Evolutionary conservation across 1,139 yeast genomes (phyloP), one percentile per base, ranked within the genome.

Genomic region (Saccharomyces hybrid): DNA sequence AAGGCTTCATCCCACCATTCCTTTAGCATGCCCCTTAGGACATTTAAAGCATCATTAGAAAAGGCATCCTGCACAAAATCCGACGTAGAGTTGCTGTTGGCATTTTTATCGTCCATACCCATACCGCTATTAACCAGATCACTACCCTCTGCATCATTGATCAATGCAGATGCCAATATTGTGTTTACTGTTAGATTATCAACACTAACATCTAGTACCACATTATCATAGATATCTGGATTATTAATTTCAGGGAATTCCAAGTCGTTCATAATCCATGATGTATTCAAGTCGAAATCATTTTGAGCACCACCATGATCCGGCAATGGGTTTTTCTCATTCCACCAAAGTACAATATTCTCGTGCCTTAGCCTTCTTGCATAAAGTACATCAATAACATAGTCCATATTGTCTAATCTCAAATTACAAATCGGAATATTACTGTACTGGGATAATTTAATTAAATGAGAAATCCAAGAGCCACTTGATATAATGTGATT

Each of bases 1-100:
- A 88, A 73, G 0, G 97, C 98, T 65, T 84, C 88, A 66, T 89
- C 95, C 97, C 98, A 93, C 96, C 97, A 89, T 47, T 79, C 83
- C 63, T 86, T 88, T 7, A 95, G 86, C 80, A 93, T 75, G 3
- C 78, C 71, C 65, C 95, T 80, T 57, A 95, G 76, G 0, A 86
- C 85, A 14, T 77, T 70, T 57, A 93, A 74, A 1, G 96, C 88
- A 0, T 88, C 83, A 0, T 83, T 77, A n/a, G 91, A 84, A 64
- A 91, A 90, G 0, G 95, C 81, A 68, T 86, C 90, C 62, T 82
- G 85, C 3, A 90, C 86, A 64, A 82, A 82, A 21, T 81, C 76
- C 3, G 78, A 32, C 48, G 56, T 55, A 14, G 47, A 54, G 75
- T 53, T 64, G 68, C 54, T 16, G 31, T 57, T n/a, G 27, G 42